Evolutionary conservation across 495 filamentous ascomycete genomes (phyloP).

Genomic region (Gamarada debralockiae): DNA sequence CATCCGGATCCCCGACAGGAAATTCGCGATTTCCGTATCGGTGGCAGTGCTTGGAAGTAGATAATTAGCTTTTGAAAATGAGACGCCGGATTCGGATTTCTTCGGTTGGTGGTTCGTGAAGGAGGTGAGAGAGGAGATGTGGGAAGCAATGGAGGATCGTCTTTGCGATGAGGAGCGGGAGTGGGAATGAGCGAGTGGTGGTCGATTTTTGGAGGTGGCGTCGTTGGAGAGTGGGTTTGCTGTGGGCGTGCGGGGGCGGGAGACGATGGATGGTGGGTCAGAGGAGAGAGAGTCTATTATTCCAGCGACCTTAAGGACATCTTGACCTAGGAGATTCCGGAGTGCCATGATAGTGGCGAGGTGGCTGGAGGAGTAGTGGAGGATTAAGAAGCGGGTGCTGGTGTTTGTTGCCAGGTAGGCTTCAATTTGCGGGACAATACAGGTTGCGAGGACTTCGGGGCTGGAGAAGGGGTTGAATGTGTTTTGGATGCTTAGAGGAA

Average conservation of each 20-base stretch:
- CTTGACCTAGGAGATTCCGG: conserved; percentile 18
- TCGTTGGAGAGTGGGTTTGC: conserved; percentile 17
- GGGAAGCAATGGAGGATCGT: neutral
- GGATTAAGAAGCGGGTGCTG: conserved; percentile 20
- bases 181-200: neutral
- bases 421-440: conserved; percentile 28
- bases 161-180: neutral
- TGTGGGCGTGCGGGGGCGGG: conserved; percentile 9
- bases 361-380: conserved; percentile 18
- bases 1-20: conserved; percentile 22
- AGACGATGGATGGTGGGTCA: conserved; percentile 17
- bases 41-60: conserved; percentile 23
- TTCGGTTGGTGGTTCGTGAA: neutral
- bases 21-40: conserved; percentile 20
- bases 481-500: conserved; percentile 1
- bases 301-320: conserved; percentile 25
- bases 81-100: neutral
- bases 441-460: conserved; percentile 20
- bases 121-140: neutral
- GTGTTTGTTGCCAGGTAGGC: conserved; percentile 22
- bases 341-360: conserved; percentile 19
- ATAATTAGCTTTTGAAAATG: conserved; percentile 25
- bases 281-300: conserved; percentile 22
- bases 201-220: neutral
- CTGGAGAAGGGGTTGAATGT: conserved; percentile 18